Percentiles rank a stretch among this genome's conserved stretches.
Evolutionary conservation across 2,329 filamentous ascomycete genomes (phyloP).

Genomic region (Ophiostoma australiae): DNA sequence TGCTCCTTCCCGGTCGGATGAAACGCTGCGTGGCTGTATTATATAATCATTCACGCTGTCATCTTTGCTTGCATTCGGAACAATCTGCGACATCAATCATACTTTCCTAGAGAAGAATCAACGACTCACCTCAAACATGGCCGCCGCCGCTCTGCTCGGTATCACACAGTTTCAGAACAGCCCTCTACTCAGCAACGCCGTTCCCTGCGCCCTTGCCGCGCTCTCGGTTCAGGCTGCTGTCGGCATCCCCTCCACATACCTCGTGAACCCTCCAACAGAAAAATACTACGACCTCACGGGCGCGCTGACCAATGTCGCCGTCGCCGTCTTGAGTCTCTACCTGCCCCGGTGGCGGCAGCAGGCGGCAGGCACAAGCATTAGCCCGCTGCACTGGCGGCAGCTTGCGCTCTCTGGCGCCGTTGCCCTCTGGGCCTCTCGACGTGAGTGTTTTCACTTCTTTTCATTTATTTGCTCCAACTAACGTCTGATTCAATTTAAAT

Average conservation of each 20-base stretch:
- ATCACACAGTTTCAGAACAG: conserved; percentile 54
- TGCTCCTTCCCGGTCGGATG: not conserved
- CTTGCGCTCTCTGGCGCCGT: conserved; percentile 39
- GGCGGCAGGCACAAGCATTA: conserved; percentile 32
- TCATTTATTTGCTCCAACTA: not conserved
- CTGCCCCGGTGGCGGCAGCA: conserved; percentile 53
- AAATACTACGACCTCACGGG: conserved; percentile 65
- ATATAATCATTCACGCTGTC: not conserved
- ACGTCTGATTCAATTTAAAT: not conserved
- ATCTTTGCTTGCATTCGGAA: not conserved
- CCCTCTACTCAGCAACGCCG: conserved; percentile 57
- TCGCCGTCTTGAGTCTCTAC: conserved; percentile 57
- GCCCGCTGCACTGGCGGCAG: conserved; percentile 54
- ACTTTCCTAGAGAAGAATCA: not conserved
- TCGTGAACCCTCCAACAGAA: conserved; percentile 54
- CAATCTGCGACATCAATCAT: not conserved
- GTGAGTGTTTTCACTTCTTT: conserved; percentile 38
- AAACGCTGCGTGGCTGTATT: not conserved
- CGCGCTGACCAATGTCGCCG: conserved; percentile 60
- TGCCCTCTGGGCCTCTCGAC: conserved; percentile 54
- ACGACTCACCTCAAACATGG: not conserved
- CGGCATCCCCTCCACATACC: conserved; percentile 50
- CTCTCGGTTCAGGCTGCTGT: conserved; percentile 59
- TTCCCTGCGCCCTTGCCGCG: conserved; percentile 58
- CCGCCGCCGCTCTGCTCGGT: conserved; percentile 46